phyloP scores from a whole-genome alignment of 2,329 filamentous ascomycete genomes.

The Exophiala sideris region DNA sequence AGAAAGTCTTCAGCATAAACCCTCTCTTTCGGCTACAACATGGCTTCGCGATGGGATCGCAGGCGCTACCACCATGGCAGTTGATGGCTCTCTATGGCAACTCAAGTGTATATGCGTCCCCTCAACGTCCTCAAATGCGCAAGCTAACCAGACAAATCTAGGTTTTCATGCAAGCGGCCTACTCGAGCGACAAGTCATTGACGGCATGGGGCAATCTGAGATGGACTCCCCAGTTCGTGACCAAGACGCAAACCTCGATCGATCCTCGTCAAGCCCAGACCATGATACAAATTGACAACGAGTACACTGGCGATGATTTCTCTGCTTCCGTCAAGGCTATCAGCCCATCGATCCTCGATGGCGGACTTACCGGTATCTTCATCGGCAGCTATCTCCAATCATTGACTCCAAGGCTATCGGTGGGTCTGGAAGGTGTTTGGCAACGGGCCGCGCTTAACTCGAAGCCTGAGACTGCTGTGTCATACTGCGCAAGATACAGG shows the following conservation, averaged over 20 bases:
- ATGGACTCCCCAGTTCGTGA: slow-evolving; percentile 74
- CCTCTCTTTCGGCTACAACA: slow-evolving; percentile 97
- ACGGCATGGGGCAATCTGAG: slow-evolving; percentile 90
- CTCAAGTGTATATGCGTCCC: slow-evolving; percentile 64
- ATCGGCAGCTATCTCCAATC: slow-evolving; percentile 95
- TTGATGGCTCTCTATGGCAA: slow-evolving; percentile 94
- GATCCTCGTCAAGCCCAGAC: slow-evolving; percentile 73
- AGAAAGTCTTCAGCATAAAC: slow-evolving; percentile 89
- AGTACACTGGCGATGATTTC: slow-evolving; percentile 92
- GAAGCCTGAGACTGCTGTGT: slow-evolving; percentile 85
- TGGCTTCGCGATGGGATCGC: slow-evolving; percentile 87
- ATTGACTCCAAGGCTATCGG: slow-evolving; percentile 77
- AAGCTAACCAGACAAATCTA: slow-evolving; percentile 38
- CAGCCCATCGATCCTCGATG: slow-evolving; percentile 92
- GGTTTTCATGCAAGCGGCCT: slow-evolving; percentile 92
- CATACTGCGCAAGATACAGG: slow-evolving; percentile 91
- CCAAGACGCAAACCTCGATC: slow-evolving; percentile 85
- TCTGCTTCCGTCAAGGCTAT: slow-evolving; percentile 88
- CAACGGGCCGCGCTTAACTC: slow-evolving; percentile 79
- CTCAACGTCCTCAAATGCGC: not conserved
- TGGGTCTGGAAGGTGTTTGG: slow-evolving; percentile 92
- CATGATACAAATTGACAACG: slow-evolving; percentile 90
- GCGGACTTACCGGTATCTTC: slow-evolving; percentile 88
- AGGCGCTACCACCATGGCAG: slow-evolving; percentile 88
- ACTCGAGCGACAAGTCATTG: slow-evolving; percentile 88